Base-by-base conservation (phyloP, 768 basidiomycete genomes). In the Dioszegia aurantiaca region DNA sequence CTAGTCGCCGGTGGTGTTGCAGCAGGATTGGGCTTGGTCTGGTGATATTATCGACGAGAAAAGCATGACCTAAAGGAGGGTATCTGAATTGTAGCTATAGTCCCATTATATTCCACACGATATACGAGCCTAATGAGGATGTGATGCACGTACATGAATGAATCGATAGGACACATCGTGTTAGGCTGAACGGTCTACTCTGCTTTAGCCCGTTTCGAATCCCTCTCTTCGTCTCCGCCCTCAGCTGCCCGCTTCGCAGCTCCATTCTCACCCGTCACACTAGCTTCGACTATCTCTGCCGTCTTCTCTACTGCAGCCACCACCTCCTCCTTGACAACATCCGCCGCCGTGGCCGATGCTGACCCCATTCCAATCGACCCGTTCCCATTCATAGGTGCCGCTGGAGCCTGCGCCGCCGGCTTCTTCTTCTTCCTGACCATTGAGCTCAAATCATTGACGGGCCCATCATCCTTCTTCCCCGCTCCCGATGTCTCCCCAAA, bases 371-470 rank as follows among this genome's bases (percentile, higher is more conserved):
- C 19, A 4, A 23, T 24, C 23, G 14, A 24, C 21, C 9, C 23
- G 26, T 24, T 46, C 44, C 23, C 19, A 17, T 21, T 21, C 23
- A 31, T 37, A 16, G 23, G 9, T 36, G 51, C 23, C 36, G n/a
- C 5, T n/a, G 37, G 16, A 27, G 33, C 49, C 12, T 23, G 5
- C 6, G 24, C 51, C 14, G 23, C 49, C 4, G 51, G 51, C 26
- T 53, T 97, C 80, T 90, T 91, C 74, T 92, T 97, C 80, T 90
- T 91, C 74, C 84, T 86, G 46, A 94, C 89, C 68, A 89, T 86
- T 5, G 83, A 83, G 0, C 89, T 92, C 42, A 94, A 78, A 68
- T 94, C 89, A 65, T 90, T 89, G 41, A 94, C 85, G n/a, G 64
- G 65, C 30, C 59, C 66, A 37, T 36, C 62, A 10, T 60, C 67